phyloP scores from a whole-genome alignment of 2,329 filamentous ascomycete genomes.

The Calonectria pteridis region DNA sequence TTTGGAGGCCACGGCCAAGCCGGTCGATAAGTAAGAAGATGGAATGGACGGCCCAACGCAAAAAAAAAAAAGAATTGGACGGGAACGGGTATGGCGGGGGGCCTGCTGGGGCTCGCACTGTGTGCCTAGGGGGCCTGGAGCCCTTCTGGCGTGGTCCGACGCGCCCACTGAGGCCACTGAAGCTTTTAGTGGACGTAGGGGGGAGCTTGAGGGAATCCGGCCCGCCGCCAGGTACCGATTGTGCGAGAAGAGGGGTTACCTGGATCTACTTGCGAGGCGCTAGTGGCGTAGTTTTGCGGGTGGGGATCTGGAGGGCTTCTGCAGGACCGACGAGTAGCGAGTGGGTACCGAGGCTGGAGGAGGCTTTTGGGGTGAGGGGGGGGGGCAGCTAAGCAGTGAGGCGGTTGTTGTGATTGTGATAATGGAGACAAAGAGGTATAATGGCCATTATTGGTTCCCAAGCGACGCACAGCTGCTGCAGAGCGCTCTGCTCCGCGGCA shows the following conservation, averaged over 20 bases:
- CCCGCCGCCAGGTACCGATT: slow-evolving; percentile 27
- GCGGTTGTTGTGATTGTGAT: slow-evolving; percentile 8
- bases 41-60: slow-evolving; percentile 38
- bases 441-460: not conserved
- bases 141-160: slow-evolving; percentile 31
- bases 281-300: slow-evolving; percentile 37
- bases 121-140: slow-evolving; percentile 32
- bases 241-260: slow-evolving; percentile 31
- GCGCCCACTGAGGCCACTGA: slow-evolving; percentile 34
- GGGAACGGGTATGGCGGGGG: slow-evolving; percentile 44
- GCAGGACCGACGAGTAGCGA: slow-evolving; percentile 24
- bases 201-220: slow-evolving; percentile 15
- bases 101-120: slow-evolving; percentile 36
- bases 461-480: not conserved
- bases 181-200: slow-evolving; percentile 31
- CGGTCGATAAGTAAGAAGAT: slow-evolving; percentile 39
- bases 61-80: slow-evolving; percentile 38
- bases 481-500: not conserved
- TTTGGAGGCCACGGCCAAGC: slow-evolving; percentile 42
- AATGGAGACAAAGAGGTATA: not conserved
- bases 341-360: slow-evolving; percentile 30
- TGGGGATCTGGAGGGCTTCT: slow-evolving; percentile 28
- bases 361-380: not conserved
- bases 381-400: slow-evolving; percentile 19
- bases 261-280: slow-evolving; percentile 41